Evolutionary conservation across 108 stramenopile genomes (phyloP).

Genomic region (Mediolabrus comicus): DNA sequence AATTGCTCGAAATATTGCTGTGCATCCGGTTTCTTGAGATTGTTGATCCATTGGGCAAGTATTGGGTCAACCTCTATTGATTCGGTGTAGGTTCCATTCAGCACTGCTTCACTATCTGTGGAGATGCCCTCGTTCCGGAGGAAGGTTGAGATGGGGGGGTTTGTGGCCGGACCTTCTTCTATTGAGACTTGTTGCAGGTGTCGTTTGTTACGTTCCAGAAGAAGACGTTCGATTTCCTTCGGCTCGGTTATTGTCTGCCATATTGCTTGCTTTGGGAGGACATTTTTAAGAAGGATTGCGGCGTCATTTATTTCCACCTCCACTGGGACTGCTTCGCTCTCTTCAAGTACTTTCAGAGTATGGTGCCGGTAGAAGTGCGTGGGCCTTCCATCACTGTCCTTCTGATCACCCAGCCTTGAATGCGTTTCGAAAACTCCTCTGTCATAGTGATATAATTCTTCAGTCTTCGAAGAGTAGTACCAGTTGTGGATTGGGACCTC

Average conservation of each 20-base stretch:
- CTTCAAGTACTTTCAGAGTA: neutral
- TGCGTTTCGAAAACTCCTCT: conserved; percentile 7
- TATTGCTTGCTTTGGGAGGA: neutral
- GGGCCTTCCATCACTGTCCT: neutral
- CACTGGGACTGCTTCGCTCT: neutral
- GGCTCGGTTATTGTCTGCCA: neutral
- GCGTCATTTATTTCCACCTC: neutral
- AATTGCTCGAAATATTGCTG: neutral
- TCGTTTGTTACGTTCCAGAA: conserved; percentile 3
- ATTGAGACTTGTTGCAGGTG: conserved; percentile 4
- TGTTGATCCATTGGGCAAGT: no score
- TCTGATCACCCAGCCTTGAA: no score
- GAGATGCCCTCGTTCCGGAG: no score
- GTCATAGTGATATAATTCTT: conserved; percentile 6
- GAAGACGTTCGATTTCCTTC: neutral
- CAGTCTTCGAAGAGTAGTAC: neutral
- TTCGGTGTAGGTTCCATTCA: no score
- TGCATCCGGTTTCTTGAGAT: neutral
- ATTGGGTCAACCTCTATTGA: no score
- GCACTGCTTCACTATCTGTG: neutral
- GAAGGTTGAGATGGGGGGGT: neutral
- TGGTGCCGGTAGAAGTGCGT: neutral
- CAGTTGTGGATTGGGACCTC: conserved; percentile 3
- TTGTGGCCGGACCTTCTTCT: neutral
- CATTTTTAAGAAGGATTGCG: neutral